Conservation (phyloP, 352 stramenopile species). For the Pythium monospermum region DNA sequence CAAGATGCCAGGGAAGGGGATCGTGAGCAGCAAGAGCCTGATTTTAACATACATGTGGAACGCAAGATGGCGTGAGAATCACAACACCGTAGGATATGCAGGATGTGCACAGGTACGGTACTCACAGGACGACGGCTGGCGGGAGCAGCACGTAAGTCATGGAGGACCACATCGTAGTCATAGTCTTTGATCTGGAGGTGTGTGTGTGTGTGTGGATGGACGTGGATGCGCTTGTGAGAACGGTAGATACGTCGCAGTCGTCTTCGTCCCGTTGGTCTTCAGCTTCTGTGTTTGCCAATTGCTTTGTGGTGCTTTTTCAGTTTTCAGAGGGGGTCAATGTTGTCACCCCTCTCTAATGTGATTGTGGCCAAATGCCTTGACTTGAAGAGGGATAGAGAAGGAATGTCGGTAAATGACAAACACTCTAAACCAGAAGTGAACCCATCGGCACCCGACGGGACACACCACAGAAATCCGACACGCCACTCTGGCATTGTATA, state of each 20-base stretch:
- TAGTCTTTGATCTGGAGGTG: conserved; percentile 13
- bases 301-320: background rate
- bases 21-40: conserved; percentile 74
- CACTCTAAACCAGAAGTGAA: background rate
- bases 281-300: background rate
- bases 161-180: conserved; percentile 70
- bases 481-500: too few relatives aligned
- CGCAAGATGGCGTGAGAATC: background rate
- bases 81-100: background rate
- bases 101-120: background rate
- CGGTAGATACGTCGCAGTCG: too few relatives aligned
- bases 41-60: too few relatives aligned
- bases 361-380: too few relatives aligned
- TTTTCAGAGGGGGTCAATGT: background rate
- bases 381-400: background rate
- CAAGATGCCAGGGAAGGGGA: conserved; percentile 57
- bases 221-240: background rate
- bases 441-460: background rate
- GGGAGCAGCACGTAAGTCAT: conserved; percentile 76
- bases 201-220: background rate
- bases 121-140: conserved; percentile 73
- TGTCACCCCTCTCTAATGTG: background rate
- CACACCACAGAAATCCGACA: too few relatives aligned
- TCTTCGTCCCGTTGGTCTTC: too few relatives aligned
- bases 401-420: conserved; percentile 1